Evolutionary conservation across 768 basidiomycete genomes (phyloP).

Genomic region (Chalciporus sphaerocephalus): DNA sequence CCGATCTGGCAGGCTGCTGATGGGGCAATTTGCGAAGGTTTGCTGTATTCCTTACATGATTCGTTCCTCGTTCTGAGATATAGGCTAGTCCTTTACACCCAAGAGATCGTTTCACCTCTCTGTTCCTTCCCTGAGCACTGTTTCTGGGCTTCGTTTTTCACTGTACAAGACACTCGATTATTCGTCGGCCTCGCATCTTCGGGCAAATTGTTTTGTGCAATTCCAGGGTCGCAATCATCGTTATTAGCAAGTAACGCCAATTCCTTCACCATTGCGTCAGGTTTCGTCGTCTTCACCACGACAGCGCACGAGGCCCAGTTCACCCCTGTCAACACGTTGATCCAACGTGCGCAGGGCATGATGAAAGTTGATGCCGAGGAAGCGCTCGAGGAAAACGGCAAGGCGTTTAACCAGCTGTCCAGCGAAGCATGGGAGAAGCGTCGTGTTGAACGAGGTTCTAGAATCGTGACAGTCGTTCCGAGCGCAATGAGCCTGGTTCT

Average conservation of each 20-base stretch:
- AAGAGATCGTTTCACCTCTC: constrained; percentile 20
- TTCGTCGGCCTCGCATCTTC: constrained; percentile 63
- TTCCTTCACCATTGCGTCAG: constrained; percentile 69
- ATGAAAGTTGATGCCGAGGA: constrained; percentile 10
- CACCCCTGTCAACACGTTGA: constrained; percentile 38
- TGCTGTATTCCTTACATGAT: not conserved
- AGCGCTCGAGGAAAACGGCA: constrained; percentile 24
- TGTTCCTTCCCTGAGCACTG: constrained; percentile 60
- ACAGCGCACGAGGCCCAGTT: constrained; percentile 78
- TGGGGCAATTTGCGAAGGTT: constrained; percentile 50
- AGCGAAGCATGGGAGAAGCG: constrained; percentile 58
- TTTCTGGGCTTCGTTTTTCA: constrained; percentile 36
- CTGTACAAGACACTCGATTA: constrained; percentile 22
- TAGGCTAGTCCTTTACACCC: constrained; percentile 13
- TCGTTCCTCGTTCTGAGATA: constrained; percentile 9
- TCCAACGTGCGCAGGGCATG: constrained; percentile 15
- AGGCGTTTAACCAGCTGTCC: constrained; percentile 4
- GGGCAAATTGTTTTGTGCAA: constrained; percentile 59
- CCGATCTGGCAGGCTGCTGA: constrained; percentile 41
- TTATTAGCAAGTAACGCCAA: constrained; percentile 53
- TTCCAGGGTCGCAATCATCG: constrained; percentile 24
- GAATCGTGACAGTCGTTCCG: constrained; percentile 84
- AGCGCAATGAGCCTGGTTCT: constrained; percentile 85
- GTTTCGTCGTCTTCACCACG: constrained; percentile 82
- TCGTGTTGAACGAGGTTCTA: constrained; percentile 83